A percentile compares a stretch with the other conserved stretches of the same genome.
Conservation (phyloP, 192 early-diverging fungal species). For the Linderina pennispora region DNA sequence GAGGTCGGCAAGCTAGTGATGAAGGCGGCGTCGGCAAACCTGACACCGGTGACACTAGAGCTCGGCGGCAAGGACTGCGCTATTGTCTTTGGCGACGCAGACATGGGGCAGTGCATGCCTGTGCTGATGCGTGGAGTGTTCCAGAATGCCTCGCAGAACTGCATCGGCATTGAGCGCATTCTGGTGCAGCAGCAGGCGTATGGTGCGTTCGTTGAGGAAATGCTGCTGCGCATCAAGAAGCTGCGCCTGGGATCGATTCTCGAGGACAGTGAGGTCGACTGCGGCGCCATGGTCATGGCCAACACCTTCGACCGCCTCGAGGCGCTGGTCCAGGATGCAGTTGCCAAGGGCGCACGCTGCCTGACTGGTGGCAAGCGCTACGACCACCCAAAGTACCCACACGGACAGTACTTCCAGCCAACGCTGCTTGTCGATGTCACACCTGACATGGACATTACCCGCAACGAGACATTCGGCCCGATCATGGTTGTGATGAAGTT, state of each 20-base stretch:
- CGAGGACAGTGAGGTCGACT: conserved; percentile 58
- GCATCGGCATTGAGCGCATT: conserved; percentile 83
- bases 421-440: conserved; percentile 77
- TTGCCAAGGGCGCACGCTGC: conserved; percentile 68
- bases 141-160: conserved; percentile 88
- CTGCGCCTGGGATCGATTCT: conserved; percentile 68
- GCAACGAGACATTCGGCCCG: conserved; percentile 74
- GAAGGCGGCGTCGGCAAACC: conserved; percentile 56
- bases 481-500: conserved; percentile 77
- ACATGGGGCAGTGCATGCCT: conserved; percentile 59
- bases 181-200: conserved; percentile 65
- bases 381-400: conserved; percentile 62
- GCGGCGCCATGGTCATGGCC: conserved; percentile 81
- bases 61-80: conserved; percentile 88
- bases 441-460: conserved; percentile 67
- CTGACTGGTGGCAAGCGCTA: conserved; percentile 62
- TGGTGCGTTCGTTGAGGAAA: conserved; percentile 61
- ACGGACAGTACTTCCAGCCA: conserved; percentile 76
- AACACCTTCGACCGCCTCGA: conserved; percentile 52
- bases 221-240: conserved; percentile 49
- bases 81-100: conserved; percentile 69
- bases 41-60: conserved; percentile 82
- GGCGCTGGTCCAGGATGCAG: conserved; percentile 65
- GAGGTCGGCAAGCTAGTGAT: conserved; percentile 75
- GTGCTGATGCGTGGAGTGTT: conserved; percentile 78